Percentiles rank a stretch among this genome's conserved stretches.
Conservation (phyloP, 2,329 filamentous ascomycete species). For the Paecilomyces fulvus region DNA sequence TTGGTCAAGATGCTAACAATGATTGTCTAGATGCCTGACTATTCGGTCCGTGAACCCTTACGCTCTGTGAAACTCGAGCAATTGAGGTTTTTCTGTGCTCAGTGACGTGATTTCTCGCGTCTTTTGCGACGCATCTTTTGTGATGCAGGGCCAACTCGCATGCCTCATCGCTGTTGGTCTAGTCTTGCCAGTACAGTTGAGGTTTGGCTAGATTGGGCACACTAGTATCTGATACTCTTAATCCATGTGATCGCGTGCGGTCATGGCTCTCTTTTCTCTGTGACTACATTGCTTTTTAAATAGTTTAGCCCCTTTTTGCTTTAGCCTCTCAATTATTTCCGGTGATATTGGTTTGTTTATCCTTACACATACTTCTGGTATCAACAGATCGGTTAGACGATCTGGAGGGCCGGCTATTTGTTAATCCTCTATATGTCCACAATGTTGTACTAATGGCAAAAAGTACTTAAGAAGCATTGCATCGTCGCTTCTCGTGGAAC, state of each 20-base stretch:
- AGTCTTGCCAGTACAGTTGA: background rate
- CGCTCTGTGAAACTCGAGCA: conserved; percentile 34
- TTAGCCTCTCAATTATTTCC: conserved; percentile 3
- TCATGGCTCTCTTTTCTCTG: conserved; percentile 1
- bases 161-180: background rate
- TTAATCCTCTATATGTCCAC: background rate
- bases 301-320: conserved; percentile 3
- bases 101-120: background rate
- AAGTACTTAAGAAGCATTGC: background rate
- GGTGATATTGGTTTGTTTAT: conserved; percentile 7
- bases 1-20: conserved; percentile 13
- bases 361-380: conserved; percentile 3
- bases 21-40: conserved; percentile 35
- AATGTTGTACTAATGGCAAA: background rate
- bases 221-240: background rate
- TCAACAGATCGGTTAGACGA: background rate
- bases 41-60: conserved; percentile 46
- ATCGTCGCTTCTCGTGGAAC: background rate
- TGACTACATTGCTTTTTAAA: conserved; percentile 3
- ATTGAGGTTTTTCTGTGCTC: background rate
- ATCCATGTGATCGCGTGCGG: conserved; percentile 1
- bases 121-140: background rate
- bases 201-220: background rate
- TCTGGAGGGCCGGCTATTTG: background rate
- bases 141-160: background rate